Base-by-base conservation (phyloP, 2,329 filamentous ascomycete species). In the Elsinoe batatas region DNA sequence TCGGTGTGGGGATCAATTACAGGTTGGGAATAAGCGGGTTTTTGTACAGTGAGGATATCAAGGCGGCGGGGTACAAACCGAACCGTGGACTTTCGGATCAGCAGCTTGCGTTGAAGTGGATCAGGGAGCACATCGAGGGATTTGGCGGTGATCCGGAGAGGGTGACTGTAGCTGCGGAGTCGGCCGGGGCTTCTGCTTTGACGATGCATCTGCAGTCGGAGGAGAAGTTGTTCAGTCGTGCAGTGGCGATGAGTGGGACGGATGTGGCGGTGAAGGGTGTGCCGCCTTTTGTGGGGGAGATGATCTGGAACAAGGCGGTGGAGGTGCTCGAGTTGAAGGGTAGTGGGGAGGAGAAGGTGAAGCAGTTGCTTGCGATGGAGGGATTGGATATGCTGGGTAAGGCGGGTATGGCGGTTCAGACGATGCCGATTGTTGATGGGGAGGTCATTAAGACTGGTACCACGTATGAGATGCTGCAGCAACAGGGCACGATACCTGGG, bases 21-120 rank as follows among this genome's bases (percentile, higher is more conserved):
- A 76, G 75, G 30, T 58, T 76, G 2, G 69, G 69, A 5, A 63
- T 65, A 4, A 66, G 71, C 10, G 73, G 76, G 1, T 77, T 77
- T 57, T 58, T 65, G 22, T 61, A 58, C 47, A 63, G 59, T 3
- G 18, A 60, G 13, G 58, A 63, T 22, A 57, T 65, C 50, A 53
- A 58, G 8, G 57, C 57, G 3, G 60, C 59, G 11, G 64, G 61
- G 17, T 64, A 64, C 49, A 58, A 61, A 33, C 43, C 63, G 5
- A 66, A 66, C 55, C 62, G 64, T 44, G 61, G 54, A 8, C 49
- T 65, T 1, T 55, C 56, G 11, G 63, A 66, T 43, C 71, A 72
- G 53, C 62, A 65, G 3, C 62, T 63, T 3, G 71, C 71, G 5
- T 55, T 73, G 13, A 57, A 61, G 49, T 73, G 71, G 71, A 60